These are phyloP conservation scores for Acanthamoeba lenticulata DNA, from an alignment of 208 protist species.

Conservation along the genomic window DNA sequence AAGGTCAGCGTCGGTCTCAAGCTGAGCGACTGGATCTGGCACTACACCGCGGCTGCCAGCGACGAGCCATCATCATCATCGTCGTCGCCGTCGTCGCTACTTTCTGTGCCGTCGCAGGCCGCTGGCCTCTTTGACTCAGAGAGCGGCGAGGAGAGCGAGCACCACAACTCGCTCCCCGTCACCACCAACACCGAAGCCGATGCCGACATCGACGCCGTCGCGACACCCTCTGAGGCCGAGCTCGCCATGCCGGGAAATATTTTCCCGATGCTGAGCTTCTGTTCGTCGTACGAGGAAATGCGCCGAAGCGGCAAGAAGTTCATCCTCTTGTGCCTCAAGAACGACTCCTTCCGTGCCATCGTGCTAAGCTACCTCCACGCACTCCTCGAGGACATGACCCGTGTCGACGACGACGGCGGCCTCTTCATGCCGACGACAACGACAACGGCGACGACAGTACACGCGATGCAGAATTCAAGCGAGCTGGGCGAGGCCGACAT, in stretches of 20 bases:
- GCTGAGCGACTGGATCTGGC: slow-evolving; percentile 17
- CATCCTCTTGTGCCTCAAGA: slow-evolving; percentile 33
- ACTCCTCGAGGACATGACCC: background rate
- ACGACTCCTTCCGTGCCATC: slow-evolving; percentile 15
- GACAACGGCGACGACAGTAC: background rate
- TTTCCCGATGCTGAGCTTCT: background rate
- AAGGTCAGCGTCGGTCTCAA: background rate
- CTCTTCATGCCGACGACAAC: background rate
- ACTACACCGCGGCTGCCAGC: background rate
- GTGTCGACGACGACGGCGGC: background rate
- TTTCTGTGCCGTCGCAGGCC: no score
- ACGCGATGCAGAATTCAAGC: no score
- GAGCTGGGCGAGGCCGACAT: no score
- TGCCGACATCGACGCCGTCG: no score
- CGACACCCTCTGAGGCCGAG: no score
- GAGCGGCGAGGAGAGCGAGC: background rate
- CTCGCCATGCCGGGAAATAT: background rate
- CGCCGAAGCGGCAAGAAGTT: background rate
- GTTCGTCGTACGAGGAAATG: slow-evolving; percentile 14
- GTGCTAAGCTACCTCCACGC: slow-evolving; percentile 7
- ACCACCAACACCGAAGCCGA: background rate
- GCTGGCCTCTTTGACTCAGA: background rate
- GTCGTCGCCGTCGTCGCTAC: no score
- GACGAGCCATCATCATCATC: background rate
- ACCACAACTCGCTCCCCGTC: background rate